Evolutionary conservation across 2,329 filamentous ascomycete genomes (phyloP).

Genomic region (Aureobasidium sp.): DNA sequence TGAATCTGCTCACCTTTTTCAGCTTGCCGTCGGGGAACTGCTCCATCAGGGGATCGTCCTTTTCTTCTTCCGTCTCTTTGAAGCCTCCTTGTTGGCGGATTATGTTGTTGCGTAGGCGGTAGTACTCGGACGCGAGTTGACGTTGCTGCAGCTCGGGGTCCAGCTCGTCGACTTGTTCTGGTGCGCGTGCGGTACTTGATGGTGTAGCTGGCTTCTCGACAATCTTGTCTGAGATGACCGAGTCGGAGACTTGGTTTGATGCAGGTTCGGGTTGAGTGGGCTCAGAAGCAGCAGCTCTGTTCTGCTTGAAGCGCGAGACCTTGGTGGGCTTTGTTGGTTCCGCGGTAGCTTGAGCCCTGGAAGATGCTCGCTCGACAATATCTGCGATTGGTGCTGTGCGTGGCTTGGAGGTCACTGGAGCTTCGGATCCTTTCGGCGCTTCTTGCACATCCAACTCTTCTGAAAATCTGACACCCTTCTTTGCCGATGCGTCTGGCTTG

Average conservation of each 20-base stretch:
- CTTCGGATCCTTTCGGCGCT: constrained; percentile 19
- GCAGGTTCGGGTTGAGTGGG: neutral
- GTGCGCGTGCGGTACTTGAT: constrained; percentile 26
- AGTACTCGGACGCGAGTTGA: constrained; percentile 76
- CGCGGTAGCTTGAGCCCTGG: neutral
- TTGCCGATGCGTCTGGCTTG: constrained; percentile 24
- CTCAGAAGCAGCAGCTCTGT: neutral
- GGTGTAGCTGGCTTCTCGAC: constrained; percentile 43
- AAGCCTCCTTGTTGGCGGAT: constrained; percentile 82
- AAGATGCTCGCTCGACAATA: constrained; percentile 29
- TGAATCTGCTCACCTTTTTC: constrained; percentile 34
- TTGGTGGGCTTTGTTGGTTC: constrained; percentile 26
- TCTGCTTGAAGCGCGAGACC: constrained; percentile 37
- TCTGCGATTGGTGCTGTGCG: constrained; percentile 24
- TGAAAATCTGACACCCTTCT: constrained; percentile 78
- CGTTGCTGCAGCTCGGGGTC: constrained; percentile 67
- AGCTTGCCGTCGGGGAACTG: constrained; percentile 27
- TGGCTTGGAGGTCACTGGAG: neutral
- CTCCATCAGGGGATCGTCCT: constrained; percentile 52
- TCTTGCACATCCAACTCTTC: constrained; percentile 58
- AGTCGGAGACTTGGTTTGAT: neutral
- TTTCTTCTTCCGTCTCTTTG: constrained; percentile 55
- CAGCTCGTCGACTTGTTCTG: constrained; percentile 41
- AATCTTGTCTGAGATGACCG: constrained; percentile 52
- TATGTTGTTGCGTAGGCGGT: constrained; percentile 72